A percentile compares a stretch with the other conserved stretches of the same genome.
Evolutionary conservation across 169 alveolate species (phyloP).

Genomic region (Babesia sp.): DNA sequence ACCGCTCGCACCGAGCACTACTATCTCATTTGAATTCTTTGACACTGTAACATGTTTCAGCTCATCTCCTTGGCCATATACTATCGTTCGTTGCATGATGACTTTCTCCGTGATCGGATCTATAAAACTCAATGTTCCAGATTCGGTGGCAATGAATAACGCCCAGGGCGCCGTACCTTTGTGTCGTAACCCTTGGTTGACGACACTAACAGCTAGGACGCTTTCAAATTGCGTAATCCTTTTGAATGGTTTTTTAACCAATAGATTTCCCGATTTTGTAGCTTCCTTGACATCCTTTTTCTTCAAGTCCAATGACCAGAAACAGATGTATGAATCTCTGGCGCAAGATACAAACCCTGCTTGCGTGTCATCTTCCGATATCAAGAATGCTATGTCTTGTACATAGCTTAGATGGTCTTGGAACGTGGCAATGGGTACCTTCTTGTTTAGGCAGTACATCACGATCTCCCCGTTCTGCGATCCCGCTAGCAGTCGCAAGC

Average conservation of each 20-base stretch:
- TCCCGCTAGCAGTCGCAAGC: slow-evolving; percentile 25
- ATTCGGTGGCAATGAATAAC: slow-evolving; percentile 46
- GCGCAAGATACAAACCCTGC: slow-evolving; percentile 51
- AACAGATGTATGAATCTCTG: slow-evolving; percentile 39
- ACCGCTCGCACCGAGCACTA: slow-evolving; percentile 37
- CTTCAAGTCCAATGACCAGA: slow-evolving; percentile 48
- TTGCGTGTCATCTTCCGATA: slow-evolving; percentile 29
- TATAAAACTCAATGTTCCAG: slow-evolving; percentile 32
- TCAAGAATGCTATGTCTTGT: slow-evolving; percentile 32
- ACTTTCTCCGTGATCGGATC: slow-evolving; percentile 51
- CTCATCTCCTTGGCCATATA: slow-evolving; percentile 52
- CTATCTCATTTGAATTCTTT: slow-evolving; percentile 8
- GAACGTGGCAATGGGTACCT: slow-evolving; percentile 41
- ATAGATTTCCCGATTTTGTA: background rate
- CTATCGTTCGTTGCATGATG: background rate
- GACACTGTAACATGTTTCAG: background rate
- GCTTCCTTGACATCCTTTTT: slow-evolving; percentile 13
- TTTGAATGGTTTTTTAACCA: slow-evolving; percentile 47
- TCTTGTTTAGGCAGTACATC: slow-evolving; percentile 36
- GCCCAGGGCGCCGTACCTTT: slow-evolving; percentile 45
- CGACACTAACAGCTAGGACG: slow-evolving; percentile 24
- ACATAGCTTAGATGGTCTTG: slow-evolving; percentile 62
- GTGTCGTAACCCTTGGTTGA: slow-evolving; percentile 4
- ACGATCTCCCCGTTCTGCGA: slow-evolving; percentile 49
- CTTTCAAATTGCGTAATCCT: slow-evolving; percentile 42